These are phyloP conservation scores for Starmerella floricola DNA, from an alignment of 805 yeast genomes.

Conservation along the genomic window DNA sequence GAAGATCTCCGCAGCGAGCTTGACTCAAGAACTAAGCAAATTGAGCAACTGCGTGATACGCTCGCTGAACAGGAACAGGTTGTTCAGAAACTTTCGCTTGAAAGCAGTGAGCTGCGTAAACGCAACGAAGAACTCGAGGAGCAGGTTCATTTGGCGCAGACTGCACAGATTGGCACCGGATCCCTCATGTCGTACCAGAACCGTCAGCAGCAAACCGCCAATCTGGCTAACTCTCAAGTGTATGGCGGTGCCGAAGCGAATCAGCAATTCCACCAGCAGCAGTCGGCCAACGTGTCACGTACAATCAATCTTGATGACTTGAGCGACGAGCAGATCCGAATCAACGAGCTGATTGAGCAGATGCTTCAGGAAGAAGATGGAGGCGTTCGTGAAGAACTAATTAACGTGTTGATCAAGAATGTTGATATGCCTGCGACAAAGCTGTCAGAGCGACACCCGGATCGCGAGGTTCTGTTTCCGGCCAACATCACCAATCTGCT, in stretches of 20 bases:
- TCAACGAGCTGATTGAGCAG: constrained; percentile 79
- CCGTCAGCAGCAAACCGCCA: constrained; percentile 10
- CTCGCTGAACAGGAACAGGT: constrained; percentile 34
- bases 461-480: constrained; percentile 90
- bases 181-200: constrained; percentile 12
- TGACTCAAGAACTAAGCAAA: constrained; percentile 5
- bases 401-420: constrained; percentile 48
- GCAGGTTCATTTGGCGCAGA: constrained; percentile 23
- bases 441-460: constrained; percentile 67
- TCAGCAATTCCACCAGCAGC: neutral
- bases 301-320: constrained; percentile 8
- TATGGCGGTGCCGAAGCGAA: neutral
- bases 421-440: constrained; percentile 74
- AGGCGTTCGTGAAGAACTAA: constrained; percentile 21
- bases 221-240: neutral
- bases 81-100: constrained; percentile 25
- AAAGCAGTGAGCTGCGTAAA: constrained; percentile 23
- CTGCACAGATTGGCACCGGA: constrained; percentile 20
- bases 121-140: constrained; percentile 25
- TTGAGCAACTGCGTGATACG: constrained; percentile 40
- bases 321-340: constrained; percentile 27
- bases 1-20: constrained; percentile 13
- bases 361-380: constrained; percentile 14
- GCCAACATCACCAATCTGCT: constrained; percentile 88
- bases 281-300: constrained; percentile 2